Evolutionary conservation across 179 eudicot genomes (phyloP).

Genomic region (Vitellaria paradoxa): DNA sequence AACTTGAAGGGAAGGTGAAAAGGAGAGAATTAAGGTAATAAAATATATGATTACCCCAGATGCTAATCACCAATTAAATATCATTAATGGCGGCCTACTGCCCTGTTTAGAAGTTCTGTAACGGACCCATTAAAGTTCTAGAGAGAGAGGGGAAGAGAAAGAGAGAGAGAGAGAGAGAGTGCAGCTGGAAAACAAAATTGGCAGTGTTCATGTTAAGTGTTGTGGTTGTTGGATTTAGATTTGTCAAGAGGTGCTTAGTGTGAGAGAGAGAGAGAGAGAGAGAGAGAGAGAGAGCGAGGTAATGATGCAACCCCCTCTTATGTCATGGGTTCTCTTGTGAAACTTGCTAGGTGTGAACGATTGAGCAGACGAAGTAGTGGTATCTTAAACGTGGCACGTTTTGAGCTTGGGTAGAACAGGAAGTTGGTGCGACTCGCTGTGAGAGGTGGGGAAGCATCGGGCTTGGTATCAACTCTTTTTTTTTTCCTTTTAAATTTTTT

Average conservation of each 20-base stretch:
- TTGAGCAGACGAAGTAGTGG: too few relatives aligned
- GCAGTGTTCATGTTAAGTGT: too few relatives aligned
- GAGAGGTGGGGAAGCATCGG: too few relatives aligned
- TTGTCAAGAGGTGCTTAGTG: conserved; percentile 9
- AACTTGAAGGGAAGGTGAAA: conserved; percentile 7
- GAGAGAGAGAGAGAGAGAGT: neutral
- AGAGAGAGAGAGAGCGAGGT: too few relatives aligned
- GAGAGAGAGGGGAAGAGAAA: neutral
- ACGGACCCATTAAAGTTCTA: conserved; percentile 19
- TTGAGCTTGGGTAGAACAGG: too few relatives aligned
- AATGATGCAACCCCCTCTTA: neutral
- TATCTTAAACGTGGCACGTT: too few relatives aligned
- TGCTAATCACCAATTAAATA: conserved; percentile 23
- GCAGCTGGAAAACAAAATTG: neutral
- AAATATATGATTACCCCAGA: conserved; percentile 13
- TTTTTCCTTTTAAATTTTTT: too few relatives aligned
- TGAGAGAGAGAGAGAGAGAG: neutral
- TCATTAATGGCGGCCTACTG: conserved; percentile 23
- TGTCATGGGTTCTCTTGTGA: too few relatives aligned
- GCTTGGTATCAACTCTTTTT: too few relatives aligned
- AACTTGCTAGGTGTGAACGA: too few relatives aligned
- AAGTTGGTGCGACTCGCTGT: too few relatives aligned
- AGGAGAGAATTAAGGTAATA: neutral
- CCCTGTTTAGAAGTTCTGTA: conserved; percentile 25
- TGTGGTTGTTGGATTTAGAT: neutral